These are phyloP conservation scores for Phytophthora palmivora DNA, from an alignment of 352 stramenopile genomes.

Conservation along the genomic window DNA sequence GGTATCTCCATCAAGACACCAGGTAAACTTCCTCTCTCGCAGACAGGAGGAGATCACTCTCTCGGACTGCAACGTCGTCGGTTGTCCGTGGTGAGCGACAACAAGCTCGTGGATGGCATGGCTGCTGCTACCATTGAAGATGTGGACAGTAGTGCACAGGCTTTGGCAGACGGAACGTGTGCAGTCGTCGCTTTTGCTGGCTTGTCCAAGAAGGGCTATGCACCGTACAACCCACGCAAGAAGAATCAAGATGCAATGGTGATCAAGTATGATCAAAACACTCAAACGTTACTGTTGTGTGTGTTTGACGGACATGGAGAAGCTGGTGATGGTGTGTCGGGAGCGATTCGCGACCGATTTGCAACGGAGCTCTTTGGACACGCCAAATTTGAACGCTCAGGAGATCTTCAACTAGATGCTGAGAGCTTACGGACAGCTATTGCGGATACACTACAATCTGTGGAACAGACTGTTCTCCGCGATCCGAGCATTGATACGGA, in stretches of 20 bases:
- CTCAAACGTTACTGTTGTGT: constrained; percentile 94
- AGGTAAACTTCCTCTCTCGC: constrained; percentile 43
- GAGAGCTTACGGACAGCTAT: constrained; percentile 66
- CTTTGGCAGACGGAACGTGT: constrained; percentile 60
- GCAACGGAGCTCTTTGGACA: constrained; percentile 93
- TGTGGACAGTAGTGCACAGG: constrained; percentile 50
- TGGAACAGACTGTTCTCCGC: constrained; percentile 88
- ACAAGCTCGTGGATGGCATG: constrained; percentile 85
- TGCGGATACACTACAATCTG: constrained; percentile 49
- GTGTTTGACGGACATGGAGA: constrained; percentile 98
- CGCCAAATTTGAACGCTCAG: constrained; percentile 68
- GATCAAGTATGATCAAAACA: constrained; percentile 93
- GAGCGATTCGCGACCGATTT: constrained; percentile 91
- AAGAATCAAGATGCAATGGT: constrained; percentile 98
- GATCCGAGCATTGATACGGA: constrained; percentile 94
- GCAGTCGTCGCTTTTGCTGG: constrained; percentile 75
- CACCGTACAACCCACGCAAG: constrained; percentile 96
- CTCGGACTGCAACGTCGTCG: constrained; percentile 70
- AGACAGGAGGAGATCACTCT: constrained; percentile 54
- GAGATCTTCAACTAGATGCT: constrained; percentile 65
- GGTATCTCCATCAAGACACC: constrained; percentile 82
- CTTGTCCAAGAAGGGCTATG: constrained; percentile 86
- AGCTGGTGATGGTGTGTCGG: constrained; percentile 93
- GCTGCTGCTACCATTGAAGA: constrained; percentile 66
- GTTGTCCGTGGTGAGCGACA: constrained; percentile 81